Evolutionary conservation across 2,329 filamentous ascomycete species (phyloP).

Genomic region (Scedosporium aurantiacum): DNA sequence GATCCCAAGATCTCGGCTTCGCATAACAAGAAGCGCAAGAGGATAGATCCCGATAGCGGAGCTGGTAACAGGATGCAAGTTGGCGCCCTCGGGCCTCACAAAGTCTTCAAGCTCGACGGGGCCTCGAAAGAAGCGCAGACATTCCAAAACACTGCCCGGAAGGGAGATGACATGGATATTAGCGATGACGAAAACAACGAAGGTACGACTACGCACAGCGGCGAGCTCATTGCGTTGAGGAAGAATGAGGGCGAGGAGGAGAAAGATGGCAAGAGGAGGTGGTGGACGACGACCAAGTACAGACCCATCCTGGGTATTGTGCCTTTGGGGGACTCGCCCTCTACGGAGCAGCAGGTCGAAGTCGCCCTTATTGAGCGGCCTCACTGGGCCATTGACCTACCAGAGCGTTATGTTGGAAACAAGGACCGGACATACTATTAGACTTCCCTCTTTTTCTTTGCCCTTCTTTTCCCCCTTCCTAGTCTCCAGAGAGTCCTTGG

Average conservation of each 20-base stretch:
- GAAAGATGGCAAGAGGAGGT: constrained; percentile 25
- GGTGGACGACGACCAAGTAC: constrained; percentile 88
- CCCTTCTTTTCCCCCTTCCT: too few species aligned
- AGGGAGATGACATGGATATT: constrained; percentile 24
- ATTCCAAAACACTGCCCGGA: constrained; percentile 18
- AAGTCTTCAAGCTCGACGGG: constrained; percentile 25
- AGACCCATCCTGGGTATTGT: constrained; percentile 75
- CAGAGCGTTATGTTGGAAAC: constrained; percentile 53
- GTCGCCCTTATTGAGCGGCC: constrained; percentile 84
- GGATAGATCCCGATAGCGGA: constrained; percentile 34
- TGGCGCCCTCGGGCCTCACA: constrained; percentile 32
- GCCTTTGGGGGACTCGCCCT: constrained; percentile 22
- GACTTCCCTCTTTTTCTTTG: neutral
- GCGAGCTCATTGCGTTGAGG: constrained; percentile 1
- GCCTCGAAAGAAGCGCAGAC: constrained; percentile 5
- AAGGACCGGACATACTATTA: constrained; percentile 7
- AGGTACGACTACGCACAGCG: neutral
- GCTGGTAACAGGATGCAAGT: constrained; percentile 42
- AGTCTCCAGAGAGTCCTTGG: neutral
- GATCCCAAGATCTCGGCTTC: constrained; percentile 32
- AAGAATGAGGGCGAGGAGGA: constrained; percentile 25
- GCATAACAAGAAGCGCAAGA: constrained; percentile 42
- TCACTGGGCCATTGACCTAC: constrained; percentile 68
- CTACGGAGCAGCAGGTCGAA: constrained; percentile 41
- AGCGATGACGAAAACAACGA: constrained; percentile 22